Evolutionary conservation across 2,329 filamentous ascomycete species (phyloP), one percentile per base, ranked within the genome.

Genomic region (Cryphonectria radicalis): DNA sequence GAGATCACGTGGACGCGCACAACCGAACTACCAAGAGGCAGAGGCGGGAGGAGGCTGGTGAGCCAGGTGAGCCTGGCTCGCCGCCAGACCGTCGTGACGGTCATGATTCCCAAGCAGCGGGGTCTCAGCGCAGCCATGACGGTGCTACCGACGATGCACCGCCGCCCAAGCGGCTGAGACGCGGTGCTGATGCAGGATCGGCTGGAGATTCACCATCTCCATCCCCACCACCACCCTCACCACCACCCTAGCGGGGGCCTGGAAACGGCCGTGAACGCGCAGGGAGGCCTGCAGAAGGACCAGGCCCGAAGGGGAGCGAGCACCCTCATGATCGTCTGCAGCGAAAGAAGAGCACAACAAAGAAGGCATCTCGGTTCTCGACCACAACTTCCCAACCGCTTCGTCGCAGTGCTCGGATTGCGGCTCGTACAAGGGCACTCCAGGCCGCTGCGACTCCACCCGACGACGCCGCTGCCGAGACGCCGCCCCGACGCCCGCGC

Each of bases 1-100:
- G 62, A 10, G 17, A 32, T 32, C 28, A 32, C 28, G 28, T 32
- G 28, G 28, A 37, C 28, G 25, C 19, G 19, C 28, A 37, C 28
- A 32, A 63, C 19, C 19, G 40, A 40, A 25, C 50, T 17, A 46
- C 50, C 25, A 68, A 63, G 66, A 68, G 43, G 57, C 57, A 68
- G 57, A 63, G n/a, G 66, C 42, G 28, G 66, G 28, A 32, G 42
- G 62, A 37, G 66, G 40, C 62, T 40, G 57, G 37, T 3, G 57
- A 25, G 66, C 57, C 42, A 55, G 42, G 57, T 40, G 62, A 37
- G 66, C 57, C 62, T 40, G 57, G 37, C 28, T 32, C 28, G 28
- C 50, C 25, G 55, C 42, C 22, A 53, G 17, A 57, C 57, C 28
- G 57, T 22, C 37, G n/a, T n/a, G 66, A 37, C 28, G 37, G 66